A percentile compares a stretch with the other conserved stretches of the same genome.
Evolutionary conservation across 1,284 basidiomycete species (phyloP).

Genomic region (Trametes hirsuta): DNA sequence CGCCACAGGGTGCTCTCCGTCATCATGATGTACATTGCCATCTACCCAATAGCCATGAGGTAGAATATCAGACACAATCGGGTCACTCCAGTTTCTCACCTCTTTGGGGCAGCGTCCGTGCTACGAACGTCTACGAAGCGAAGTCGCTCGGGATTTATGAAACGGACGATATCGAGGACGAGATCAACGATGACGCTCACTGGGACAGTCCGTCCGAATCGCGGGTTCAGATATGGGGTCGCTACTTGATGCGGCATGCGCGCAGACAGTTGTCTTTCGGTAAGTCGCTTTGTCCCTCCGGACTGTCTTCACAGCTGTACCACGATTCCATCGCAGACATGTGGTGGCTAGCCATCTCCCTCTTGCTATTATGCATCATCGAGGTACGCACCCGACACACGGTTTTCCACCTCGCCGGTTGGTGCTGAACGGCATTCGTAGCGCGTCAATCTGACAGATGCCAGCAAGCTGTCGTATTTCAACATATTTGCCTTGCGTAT

Average conservation of each 20-base stretch:
- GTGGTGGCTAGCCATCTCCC: constrained; percentile 84
- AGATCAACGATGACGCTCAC: constrained; percentile 42
- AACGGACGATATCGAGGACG: constrained; percentile 51
- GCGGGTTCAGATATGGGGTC: constrained; percentile 70
- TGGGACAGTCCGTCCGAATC: constrained; percentile 39
- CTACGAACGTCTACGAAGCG: constrained; percentile 99
- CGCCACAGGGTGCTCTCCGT: constrained; percentile 75
- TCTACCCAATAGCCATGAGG: constrained; percentile 79
- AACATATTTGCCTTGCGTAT: constrained; percentile 55
- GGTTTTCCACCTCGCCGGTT: too few species aligned
- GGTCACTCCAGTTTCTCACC: background rate
- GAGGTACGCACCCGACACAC: constrained; percentile 55
- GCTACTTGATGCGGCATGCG: constrained; percentile 79
- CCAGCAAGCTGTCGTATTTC: constrained; percentile 57
- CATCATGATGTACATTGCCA: constrained; percentile 87
- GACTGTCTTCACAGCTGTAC: too few species aligned
- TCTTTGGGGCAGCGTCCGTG: constrained; percentile 67
- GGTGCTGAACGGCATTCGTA: constrained; percentile 30
- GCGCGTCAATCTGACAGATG: constrained; percentile 53
- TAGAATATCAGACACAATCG: constrained; percentile 27
- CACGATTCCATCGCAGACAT: constrained; percentile 59
- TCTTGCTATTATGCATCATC: constrained; percentile 86
- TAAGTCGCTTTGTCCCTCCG: constrained; percentile 33
- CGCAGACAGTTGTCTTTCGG: constrained; percentile 89
- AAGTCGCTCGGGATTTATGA: constrained; percentile 79